Conservation (phyloP, 768 basidiomycete species). For the Hortiboletus campestris region DNA sequence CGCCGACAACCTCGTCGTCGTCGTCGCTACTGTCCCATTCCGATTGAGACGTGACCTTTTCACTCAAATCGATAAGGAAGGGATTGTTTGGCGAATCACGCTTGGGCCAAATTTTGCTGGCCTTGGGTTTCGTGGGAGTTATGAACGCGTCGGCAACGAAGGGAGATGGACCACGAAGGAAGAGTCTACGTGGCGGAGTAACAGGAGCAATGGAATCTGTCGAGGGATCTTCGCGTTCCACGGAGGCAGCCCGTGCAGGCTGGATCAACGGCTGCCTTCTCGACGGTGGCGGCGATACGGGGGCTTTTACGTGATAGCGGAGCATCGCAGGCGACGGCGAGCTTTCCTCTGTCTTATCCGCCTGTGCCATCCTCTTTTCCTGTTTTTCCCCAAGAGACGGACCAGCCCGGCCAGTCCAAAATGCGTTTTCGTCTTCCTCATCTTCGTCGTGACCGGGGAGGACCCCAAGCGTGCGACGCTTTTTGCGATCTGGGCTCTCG, state of each 20-base stretch:
- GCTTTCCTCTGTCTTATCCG: conserved; percentile 9
- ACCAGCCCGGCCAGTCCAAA: conserved; percentile 25
- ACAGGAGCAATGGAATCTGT: conserved; percentile 17
- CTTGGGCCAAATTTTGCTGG: conserved; percentile 34
- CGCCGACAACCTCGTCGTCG: conserved; percentile 33
- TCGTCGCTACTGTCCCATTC: conserved; percentile 37
- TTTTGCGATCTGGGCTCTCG: conserved; percentile 34
- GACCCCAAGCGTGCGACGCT: conserved; percentile 34
- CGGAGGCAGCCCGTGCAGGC: conserved; percentile 27
- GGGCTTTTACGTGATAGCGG: conserved; percentile 37
- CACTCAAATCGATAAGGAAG: conserved; percentile 47
- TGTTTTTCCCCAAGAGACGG: conserved; percentile 9
- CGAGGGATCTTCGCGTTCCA: conserved; percentile 14
- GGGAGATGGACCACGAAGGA: conserved; percentile 24
- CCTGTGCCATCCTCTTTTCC: conserved; percentile 1
- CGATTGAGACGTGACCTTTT: conserved; percentile 18
- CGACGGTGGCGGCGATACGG: conserved; percentile 68
- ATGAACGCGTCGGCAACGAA: conserved; percentile 24
- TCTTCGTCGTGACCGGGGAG: conserved; percentile 46
- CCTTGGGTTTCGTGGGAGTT: conserved; percentile 41
- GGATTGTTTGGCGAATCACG: conserved; percentile 74
- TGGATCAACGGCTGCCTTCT: conserved; percentile 41
- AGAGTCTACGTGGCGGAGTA: conserved; percentile 24
- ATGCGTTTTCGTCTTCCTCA: conserved; percentile 47
- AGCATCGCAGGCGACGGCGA: conserved; percentile 40